Conservation (phyloP, 345 rosid genomes). For the Brassica cretica region DNA sequence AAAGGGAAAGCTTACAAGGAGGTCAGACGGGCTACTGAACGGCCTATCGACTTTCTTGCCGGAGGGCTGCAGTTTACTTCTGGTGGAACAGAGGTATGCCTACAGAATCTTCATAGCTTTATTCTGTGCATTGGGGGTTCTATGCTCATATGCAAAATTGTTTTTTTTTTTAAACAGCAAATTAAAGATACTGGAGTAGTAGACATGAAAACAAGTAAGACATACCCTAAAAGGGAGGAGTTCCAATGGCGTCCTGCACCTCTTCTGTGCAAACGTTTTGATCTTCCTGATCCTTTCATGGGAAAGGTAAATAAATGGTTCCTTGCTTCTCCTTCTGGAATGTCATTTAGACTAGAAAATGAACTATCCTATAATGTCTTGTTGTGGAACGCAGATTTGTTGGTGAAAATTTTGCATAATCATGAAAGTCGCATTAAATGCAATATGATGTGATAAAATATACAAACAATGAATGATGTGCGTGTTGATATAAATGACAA, state of each 20-base stretch:
- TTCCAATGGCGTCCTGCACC: conserved; percentile 91
- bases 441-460: not conserved
- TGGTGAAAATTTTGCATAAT: not conserved
- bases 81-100: conserved; percentile 70
- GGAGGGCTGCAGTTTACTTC: conserved; percentile 77
- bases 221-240: conserved; percentile 83
- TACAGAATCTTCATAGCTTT: conserved; percentile 19
- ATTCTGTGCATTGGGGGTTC: conserved; percentile 24
- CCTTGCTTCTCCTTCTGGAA: conserved; percentile 4
- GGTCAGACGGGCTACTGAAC: conserved; percentile 43
- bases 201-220: conserved; percentile 45
- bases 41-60: conserved; percentile 50
- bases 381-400: not conserved
- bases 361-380: not conserved
- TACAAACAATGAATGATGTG: not conserved
- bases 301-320: conserved; percentile 68
- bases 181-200: conserved; percentile 51
- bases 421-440: not conserved
- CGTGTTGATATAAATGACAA: not conserved
- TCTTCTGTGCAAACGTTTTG: conserved; percentile 94
- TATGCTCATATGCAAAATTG: conserved; percentile 14
- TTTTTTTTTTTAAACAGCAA: conserved; percentile 52
- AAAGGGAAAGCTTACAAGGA: conserved; percentile 64
- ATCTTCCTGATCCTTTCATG: conserved; percentile 87
- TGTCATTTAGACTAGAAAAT: not conserved